A percentile compares a stretch with the other conserved stretches of the same genome.
These are phyloP conservation scores for Fusarium sambucinum DNA, from an alignment of 2,329 filamentous ascomycete species.

Conservation along the genomic window DNA sequence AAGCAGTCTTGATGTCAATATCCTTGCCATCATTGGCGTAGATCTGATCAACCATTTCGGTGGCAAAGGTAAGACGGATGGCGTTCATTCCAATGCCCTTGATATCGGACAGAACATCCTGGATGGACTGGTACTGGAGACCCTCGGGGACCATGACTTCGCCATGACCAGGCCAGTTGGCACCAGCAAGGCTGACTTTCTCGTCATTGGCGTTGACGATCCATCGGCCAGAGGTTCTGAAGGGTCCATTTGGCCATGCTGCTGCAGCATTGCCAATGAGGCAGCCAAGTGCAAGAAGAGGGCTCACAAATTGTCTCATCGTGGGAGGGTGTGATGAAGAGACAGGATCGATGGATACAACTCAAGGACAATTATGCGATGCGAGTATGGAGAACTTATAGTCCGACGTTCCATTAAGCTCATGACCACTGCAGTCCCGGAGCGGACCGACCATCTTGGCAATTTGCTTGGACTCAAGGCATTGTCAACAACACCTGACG, in stretches of 20 bases:
- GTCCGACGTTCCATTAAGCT: background rate
- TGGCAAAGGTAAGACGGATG: constrained; percentile 72
- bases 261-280: constrained; percentile 16
- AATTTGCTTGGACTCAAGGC: background rate
- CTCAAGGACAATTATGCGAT: accelerated
- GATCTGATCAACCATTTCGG: constrained; percentile 72
- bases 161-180: constrained; percentile 72
- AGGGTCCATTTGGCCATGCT: constrained; percentile 51
- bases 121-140: constrained; percentile 70
- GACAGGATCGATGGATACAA: too few species aligned
- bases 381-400: constrained; percentile 5
- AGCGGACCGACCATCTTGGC: constrained; percentile 22
- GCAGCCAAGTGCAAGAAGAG: constrained; percentile 16
- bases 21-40: constrained; percentile 62
- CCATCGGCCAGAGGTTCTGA: constrained; percentile 55
- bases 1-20: constrained; percentile 59
- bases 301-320: constrained; percentile 8
- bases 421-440: background rate
- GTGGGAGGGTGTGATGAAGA: background rate
- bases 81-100: constrained; percentile 72
- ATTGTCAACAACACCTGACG: constrained; percentile 11
- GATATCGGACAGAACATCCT: constrained; percentile 65
- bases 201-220: constrained; percentile 55
- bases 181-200: constrained; percentile 64
- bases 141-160: constrained; percentile 76